Evolutionary conservation across 192 early-diverging fungal genomes (phyloP).

Genomic region (Podila minutissima): DNA sequence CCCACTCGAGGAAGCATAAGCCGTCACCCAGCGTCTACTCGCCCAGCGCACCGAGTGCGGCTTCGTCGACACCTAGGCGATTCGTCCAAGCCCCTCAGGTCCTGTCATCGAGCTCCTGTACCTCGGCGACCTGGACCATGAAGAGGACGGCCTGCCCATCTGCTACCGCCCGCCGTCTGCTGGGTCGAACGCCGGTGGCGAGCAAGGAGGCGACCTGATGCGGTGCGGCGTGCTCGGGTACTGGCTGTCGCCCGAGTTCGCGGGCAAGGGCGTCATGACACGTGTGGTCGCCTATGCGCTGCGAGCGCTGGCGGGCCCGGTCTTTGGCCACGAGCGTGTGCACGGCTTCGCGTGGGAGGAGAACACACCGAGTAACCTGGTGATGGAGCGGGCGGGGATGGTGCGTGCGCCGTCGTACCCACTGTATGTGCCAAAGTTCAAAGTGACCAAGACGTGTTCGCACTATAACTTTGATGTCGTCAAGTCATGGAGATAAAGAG

Average conservation of each 20-base stretch:
- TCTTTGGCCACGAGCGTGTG: slow-evolving; percentile 8
- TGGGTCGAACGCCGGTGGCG: background rate
- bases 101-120: slow-evolving; percentile 28
- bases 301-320: background rate
- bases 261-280: slow-evolving; percentile 2
- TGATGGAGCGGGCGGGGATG: slow-evolving; percentile 11
- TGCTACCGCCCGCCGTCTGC: background rate
- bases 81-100: slow-evolving; percentile 6
- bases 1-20: background rate
- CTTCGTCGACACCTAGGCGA: slow-evolving; percentile 12
- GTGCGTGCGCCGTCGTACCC: background rate
- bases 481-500: too few relatives aligned
- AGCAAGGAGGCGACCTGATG: background rate
- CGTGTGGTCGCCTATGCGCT: background rate
- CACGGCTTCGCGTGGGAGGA: slow-evolving; percentile 4
- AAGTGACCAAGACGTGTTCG: background rate
- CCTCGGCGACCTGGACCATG: slow-evolving; percentile 15
- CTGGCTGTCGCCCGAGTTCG: slow-evolving; percentile 11
- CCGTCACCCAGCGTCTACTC: background rate
- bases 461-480: background rate
- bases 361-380: background rate
- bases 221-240: slow-evolving; percentile 1
- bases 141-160: background rate
- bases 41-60: background rate
- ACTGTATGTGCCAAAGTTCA: slow-evolving; percentile 11